A percentile compares a stretch with the other conserved stretches of the same genome.
phyloP scores from a whole-genome alignment of 2,329 filamentous ascomycete genomes.

The Paracoccidioides brasiliensis region DNA sequence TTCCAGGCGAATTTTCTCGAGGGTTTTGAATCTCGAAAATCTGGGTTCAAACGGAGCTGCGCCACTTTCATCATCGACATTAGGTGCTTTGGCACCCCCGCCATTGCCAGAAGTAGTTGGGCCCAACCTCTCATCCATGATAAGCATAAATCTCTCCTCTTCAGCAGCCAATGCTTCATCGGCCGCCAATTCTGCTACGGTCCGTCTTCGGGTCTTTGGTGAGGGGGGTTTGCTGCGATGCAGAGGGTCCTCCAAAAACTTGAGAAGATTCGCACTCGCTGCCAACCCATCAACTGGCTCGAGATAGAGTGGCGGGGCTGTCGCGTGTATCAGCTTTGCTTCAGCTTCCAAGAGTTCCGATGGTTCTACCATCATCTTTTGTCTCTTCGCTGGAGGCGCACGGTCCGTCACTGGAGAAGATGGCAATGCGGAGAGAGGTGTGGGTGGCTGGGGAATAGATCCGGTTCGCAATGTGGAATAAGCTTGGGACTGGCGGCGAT shows the following conservation, averaged over 20 bases:
- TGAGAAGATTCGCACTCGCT: conserved; percentile 59
- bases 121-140: conserved; percentile 70
- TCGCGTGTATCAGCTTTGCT: conserved; percentile 59
- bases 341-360: conserved; percentile 63
- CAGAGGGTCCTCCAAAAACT: conserved; percentile 60
- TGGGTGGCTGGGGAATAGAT: conserved; percentile 47
- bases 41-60: conserved; percentile 66
- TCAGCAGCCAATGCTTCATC: conserved; percentile 86
- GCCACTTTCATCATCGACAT: conserved; percentile 62
- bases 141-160: conserved; percentile 83
- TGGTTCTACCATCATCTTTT: conserved; percentile 67
- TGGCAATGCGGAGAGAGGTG: conserved; percentile 47
- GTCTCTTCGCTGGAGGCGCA: conserved; percentile 47
- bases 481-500: conserved; percentile 33
- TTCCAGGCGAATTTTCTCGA: conserved; percentile 69
- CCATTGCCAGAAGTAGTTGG: conserved; percentile 43
- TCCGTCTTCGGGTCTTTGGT: conserved; percentile 83
- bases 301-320: conserved; percentile 61
- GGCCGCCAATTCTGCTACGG: conserved; percentile 84
- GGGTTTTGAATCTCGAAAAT: conserved; percentile 83
- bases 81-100: conserved; percentile 45
- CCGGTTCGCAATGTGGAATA: conserved; percentile 31
- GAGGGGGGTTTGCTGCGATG: conserved; percentile 64
- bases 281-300: conserved; percentile 58
- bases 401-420: conserved; percentile 46